These are phyloP conservation scores for Epichloe coenophiala DNA, from an alignment of 2,329 filamentous ascomycete genomes.

Conservation along the genomic window DNA sequence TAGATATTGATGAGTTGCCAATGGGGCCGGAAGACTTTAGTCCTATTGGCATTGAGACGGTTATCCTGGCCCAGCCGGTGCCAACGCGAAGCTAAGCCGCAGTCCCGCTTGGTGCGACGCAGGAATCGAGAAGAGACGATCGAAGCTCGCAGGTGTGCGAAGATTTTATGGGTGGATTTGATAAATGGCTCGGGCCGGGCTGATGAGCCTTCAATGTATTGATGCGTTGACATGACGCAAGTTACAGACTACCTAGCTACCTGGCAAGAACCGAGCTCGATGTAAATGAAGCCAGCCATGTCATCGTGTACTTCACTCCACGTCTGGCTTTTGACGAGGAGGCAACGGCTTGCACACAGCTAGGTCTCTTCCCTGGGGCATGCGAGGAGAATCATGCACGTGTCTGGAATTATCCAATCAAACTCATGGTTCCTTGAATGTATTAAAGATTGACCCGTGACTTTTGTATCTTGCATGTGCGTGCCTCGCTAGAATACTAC, in stretches of 20 bases:
- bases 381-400: too few relatives aligned
- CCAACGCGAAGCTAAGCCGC: slow-evolving; percentile 11
- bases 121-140: not conserved
- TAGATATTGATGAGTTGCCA: slow-evolving; percentile 72
- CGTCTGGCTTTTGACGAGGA: too few relatives aligned
- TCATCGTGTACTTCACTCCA: too few relatives aligned
- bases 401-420: not conserved
- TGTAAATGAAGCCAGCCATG: too few relatives aligned
- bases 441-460: too few relatives aligned
- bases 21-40: slow-evolving; percentile 66
- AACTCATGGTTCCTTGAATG: not conserved
- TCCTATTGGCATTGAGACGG: slow-evolving; percentile 67
- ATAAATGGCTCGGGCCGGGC: slow-evolving; percentile 9
- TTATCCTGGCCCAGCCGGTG: slow-evolving; percentile 61
- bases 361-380: too few relatives aligned
- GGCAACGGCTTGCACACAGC: too few relatives aligned
- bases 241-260: too few relatives aligned
- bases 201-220: not conserved
- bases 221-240: not conserved
- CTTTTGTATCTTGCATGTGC: too few relatives aligned
- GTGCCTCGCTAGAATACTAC: slow-evolving; percentile 13
- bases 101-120: not conserved
- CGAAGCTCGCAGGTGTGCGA: slow-evolving; percentile 11
- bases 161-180: slow-evolving; percentile 13
- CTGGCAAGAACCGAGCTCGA: too few relatives aligned